Evolutionary conservation across 768 basidiomycete species (phyloP), one percentile per base, ranked within the genome.

Genomic region (Ramaria sp.): DNA sequence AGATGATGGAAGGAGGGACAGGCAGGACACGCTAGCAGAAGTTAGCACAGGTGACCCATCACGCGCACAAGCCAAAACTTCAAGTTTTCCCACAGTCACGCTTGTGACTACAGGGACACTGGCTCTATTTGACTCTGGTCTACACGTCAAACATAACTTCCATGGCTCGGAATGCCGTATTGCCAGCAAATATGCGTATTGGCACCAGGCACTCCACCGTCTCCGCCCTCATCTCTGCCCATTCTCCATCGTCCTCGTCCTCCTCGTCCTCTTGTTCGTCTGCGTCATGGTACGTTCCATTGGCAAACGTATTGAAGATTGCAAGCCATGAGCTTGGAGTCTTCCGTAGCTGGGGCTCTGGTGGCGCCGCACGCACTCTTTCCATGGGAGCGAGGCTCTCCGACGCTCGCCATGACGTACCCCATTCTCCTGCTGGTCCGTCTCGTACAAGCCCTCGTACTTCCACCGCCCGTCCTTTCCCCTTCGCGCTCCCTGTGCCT

Each of bases 151-250:
- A 89, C 30, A 87, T 81, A 7, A 90, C 83, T 60, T 88, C 84
- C 65, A 79, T 73, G 3, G 89, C 81, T 68, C 81, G 84, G 70
- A 89, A 92, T 45, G 84, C 86, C 4, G 90, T 94, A 70, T 91
- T 92, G 45, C 90, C 90, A 11, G 92, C 84, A 79, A 86, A 93
- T 1, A 96, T 86, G 62, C 70, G 81, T 57, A 98, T 80, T 19
- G 91, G 90, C 43, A 98, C 88, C 68, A 93, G 89, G 64, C 93
- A 96, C 68, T 96, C 95, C 17, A 98, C 91, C 59, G 84, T 88
- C 77, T 97, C 93, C 24, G 86, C 76, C 64, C 68, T 73, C 11
- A 88, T 78, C 58, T 84, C 82, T 54, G 64, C 64, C 89, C 87
- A 91, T 1, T 74, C 83, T 5, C 73, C 69, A 1, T 61, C 69